phyloP scores from a whole-genome alignment of 768 basidiomycete species.

The Leucogyrophana mollusca region DNA sequence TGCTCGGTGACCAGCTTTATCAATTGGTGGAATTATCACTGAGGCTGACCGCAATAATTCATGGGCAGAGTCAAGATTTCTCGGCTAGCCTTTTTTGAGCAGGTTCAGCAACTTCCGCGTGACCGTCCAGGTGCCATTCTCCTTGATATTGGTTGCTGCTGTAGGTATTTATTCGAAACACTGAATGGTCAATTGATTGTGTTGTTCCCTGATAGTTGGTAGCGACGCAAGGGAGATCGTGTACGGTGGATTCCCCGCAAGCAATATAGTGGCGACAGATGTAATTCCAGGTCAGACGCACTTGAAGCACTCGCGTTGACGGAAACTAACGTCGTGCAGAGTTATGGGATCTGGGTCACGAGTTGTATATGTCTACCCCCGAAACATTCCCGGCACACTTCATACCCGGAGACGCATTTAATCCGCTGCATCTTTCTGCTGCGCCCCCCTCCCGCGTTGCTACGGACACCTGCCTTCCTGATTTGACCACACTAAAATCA shows the following conservation, averaged over 20 bases:
- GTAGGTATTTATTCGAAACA: conserved; percentile 17
- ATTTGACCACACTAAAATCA: conserved; percentile 32
- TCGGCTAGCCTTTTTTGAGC: not conserved
- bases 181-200: too few species aligned
- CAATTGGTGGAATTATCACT: not conserved
- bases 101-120: conserved; percentile 29
- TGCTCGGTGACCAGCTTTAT: conserved; percentile 8
- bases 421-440: conserved; percentile 37
- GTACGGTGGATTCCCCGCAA: conserved; percentile 34
- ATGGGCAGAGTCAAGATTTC: too few species aligned
- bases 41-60: not conserved
- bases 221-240: conserved; percentile 34
- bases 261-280: conserved; percentile 33
- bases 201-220: too few species aligned
- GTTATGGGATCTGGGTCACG: conserved; percentile 59
- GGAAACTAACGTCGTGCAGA: conserved; percentile 25
- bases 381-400: conserved; percentile 52
- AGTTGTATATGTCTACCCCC: conserved; percentile 52
- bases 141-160: conserved; percentile 40
- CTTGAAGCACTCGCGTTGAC: not conserved
- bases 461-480: conserved; percentile 16
- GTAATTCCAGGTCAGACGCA: conserved; percentile 26
- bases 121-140: conserved; percentile 32
- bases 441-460: conserved; percentile 24
- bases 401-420: conserved; percentile 53